These are phyloP conservation scores for Colletotrichum orbiculare DNA, from an alignment of 2,329 filamentous ascomycete species.

Conservation along the genomic window DNA sequence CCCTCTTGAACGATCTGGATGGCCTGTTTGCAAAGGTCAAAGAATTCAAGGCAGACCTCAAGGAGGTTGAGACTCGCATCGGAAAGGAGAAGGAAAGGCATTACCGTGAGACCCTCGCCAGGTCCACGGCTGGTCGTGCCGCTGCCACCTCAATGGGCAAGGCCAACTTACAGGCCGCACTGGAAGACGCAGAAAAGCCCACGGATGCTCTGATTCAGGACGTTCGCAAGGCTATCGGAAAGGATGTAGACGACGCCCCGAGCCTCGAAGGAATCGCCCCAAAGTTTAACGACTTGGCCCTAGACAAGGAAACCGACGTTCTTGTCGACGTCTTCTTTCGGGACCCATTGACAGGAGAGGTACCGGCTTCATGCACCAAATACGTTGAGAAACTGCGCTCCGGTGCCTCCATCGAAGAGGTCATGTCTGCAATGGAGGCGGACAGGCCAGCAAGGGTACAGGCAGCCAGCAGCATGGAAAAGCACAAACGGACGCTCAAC, in stretches of 20 bases:
- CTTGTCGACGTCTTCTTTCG: constrained; percentile 47
- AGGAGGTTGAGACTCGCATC: constrained; percentile 61
- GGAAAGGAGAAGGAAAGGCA: constrained; percentile 63
- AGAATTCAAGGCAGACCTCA: constrained; percentile 54
- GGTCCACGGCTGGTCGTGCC: constrained; percentile 20
- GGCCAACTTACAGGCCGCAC: constrained; percentile 13
- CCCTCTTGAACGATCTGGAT: constrained; percentile 63
- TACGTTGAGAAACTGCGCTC: constrained; percentile 53
- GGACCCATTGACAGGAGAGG: constrained; percentile 46
- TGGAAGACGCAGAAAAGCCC: constrained; percentile 29
- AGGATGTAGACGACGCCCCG: constrained; percentile 8
- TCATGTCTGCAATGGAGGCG: constrained; percentile 45
- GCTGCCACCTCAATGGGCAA: constrained; percentile 34
- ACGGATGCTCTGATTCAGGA: constrained; percentile 10
- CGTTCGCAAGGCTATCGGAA: constrained; percentile 23
- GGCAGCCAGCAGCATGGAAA: constrained; percentile 48
- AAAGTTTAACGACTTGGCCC: constrained; percentile 29
- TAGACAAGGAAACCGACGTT: constrained; percentile 25
- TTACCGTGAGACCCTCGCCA: constrained; percentile 55
- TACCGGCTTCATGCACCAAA: constrained; percentile 44
- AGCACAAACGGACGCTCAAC: constrained; percentile 53
- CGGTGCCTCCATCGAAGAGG: constrained; percentile 43
- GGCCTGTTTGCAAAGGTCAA: constrained; percentile 60
- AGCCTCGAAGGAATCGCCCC: constrained; percentile 26
- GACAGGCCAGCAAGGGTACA: constrained; percentile 44